Percentiles rank a stretch among this genome's conserved stretches.
Evolutionary conservation across 78 protist species (phyloP).

Genomic region (Dictyostelium capitatum): DNA sequence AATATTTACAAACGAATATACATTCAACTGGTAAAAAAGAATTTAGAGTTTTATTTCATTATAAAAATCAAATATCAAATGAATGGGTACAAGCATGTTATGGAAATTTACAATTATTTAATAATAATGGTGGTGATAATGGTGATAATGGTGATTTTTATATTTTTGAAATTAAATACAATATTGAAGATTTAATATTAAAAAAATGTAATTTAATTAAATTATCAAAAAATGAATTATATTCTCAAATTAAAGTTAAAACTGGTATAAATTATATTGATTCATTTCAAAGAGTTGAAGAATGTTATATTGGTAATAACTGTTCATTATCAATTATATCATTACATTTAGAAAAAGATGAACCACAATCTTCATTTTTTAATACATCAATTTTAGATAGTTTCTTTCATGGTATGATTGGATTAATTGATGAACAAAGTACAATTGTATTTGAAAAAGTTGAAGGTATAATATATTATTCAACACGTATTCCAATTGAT

Average conservation of each 20-base stretch:
- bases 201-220: constrained; percentile 34
- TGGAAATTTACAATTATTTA: constrained; percentile 11
- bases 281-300: constrained; percentile 12
- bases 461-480: constrained; percentile 17
- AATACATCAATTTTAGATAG: constrained; percentile 52
- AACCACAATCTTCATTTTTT: neutral
- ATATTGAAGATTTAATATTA: neutral
- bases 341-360: neutral
- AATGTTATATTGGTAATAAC: neutral
- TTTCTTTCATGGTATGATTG: constrained; percentile 43
- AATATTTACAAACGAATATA: neutral
- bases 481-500: neutral
- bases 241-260: neutral
- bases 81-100: neutral
- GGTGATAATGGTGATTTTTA: too few species aligned
- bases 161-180: neutral
- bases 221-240: constrained; percentile 13
- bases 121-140: neutral
- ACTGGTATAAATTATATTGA: neutral
- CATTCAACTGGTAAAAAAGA: neutral
- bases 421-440: neutral
- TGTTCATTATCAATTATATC: constrained; percentile 22
- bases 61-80: neutral
- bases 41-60: neutral
- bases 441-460: constrained; percentile 49